Conservation (phyloP, 495 filamentous ascomycete genomes). For the Talaromyces trachyspermus region DNA sequence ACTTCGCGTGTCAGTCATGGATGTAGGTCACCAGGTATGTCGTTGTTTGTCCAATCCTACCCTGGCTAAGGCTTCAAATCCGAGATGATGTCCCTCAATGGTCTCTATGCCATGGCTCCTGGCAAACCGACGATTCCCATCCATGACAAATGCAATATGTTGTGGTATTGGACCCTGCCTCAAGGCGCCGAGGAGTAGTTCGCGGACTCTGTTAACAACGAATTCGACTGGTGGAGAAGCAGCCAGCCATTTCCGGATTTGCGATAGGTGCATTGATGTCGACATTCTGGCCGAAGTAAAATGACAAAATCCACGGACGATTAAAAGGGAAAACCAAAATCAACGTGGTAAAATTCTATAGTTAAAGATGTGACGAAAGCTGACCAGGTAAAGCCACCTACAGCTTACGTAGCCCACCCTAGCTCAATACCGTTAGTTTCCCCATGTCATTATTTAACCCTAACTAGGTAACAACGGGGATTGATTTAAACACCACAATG, state of each 20-base stretch:
- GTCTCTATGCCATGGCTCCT: slow-evolving; percentile 88
- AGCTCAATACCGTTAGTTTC: too few species aligned
- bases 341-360: too few species aligned
- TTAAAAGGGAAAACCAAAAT: too few species aligned
- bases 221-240: slow-evolving; percentile 86
- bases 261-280: slow-evolving; percentile 60
- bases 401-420: too few species aligned
- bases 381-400: too few species aligned
- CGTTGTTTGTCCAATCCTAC: slow-evolving; percentile 32
- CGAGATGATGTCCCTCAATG: slow-evolving; percentile 91
- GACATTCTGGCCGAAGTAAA: slow-evolving; percentile 29
- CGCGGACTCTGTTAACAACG: slow-evolving; percentile 60
- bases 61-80: slow-evolving; percentile 87
- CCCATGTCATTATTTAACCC: too few species aligned
- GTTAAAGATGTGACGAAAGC: too few species aligned
- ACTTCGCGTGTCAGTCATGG: neutral
- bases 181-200: slow-evolving; percentile 78
- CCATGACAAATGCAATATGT: slow-evolving; percentile 98
- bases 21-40: neutral
- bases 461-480: too few species aligned
- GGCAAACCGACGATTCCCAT: slow-evolving; percentile 91
- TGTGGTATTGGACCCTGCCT: slow-evolving; percentile 84
- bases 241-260: slow-evolving; percentile 77
- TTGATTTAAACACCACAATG: too few species aligned
- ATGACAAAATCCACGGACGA: too few species aligned